A percentile compares a stretch with the other conserved stretches of the same genome.
Conservation (phyloP, 139 green algal species). For the Closterium sp. region DNA sequence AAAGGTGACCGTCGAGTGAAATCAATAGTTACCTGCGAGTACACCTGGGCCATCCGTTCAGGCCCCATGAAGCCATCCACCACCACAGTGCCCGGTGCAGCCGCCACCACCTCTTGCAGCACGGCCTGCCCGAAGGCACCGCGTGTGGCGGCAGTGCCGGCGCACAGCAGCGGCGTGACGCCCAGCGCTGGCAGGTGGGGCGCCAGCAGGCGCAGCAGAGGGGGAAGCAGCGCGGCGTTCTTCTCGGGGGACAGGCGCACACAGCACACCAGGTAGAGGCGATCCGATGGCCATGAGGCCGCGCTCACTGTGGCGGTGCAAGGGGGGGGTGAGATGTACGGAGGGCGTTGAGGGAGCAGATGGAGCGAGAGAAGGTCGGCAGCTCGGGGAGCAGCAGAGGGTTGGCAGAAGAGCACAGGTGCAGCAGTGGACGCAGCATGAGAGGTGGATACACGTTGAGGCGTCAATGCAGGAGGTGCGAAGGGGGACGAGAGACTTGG, state of each 20-base stretch:
- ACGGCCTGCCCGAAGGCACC: constrained; percentile 63
- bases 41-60: constrained; percentile 60
- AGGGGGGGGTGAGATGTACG: neutral
- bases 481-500: no score
- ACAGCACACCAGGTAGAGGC: constrained; percentile 67
- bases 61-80: constrained; percentile 32
- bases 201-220: constrained; percentile 59
- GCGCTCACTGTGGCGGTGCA: neutral
- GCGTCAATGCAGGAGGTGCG: no score
- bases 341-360: neutral
- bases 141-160: constrained; percentile 15
- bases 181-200: constrained; percentile 42
- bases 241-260: constrained; percentile 79
- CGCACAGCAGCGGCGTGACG: constrained; percentile 62
- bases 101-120: constrained; percentile 53
- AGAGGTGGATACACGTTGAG: no score
- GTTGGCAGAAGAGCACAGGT: neutral
- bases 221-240: constrained; percentile 74
- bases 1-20: no score
- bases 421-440: neutral
- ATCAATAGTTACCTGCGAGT: constrained; percentile 51
- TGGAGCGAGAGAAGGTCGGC: neutral
- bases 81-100: constrained; percentile 26
- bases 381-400: neutral
- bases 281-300: neutral